phyloP scores from a whole-genome alignment of 2,329 filamentous ascomycete genomes.

The Zasmidium angulare region DNA sequence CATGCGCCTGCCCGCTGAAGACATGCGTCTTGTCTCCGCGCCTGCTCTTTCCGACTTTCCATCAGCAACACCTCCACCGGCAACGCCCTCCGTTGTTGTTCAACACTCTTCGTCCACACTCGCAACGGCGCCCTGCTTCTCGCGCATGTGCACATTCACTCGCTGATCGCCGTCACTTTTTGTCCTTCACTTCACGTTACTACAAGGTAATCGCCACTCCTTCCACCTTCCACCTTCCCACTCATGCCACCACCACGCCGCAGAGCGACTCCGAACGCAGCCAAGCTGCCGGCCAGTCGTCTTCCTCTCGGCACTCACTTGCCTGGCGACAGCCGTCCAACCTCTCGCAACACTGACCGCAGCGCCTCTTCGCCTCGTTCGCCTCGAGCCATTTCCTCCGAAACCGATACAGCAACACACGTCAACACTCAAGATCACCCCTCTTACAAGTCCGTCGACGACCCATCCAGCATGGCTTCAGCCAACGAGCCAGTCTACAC shows the following conservation, averaged over 20 bases:
- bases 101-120: neutral
- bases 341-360: conserved; percentile 11
- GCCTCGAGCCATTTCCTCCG: conserved; percentile 6
- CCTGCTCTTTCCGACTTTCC: neutral
- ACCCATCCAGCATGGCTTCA: conserved; percentile 9
- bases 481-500: conserved; percentile 13
- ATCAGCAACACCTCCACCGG: neutral
- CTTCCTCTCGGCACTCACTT: conserved; percentile 31
- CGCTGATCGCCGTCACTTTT: neutral
- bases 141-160: neutral
- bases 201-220: neutral
- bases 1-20: neutral
- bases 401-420: neutral
- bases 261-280: conserved; percentile 2
- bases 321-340: conserved; percentile 9
- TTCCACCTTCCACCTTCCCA: neutral
- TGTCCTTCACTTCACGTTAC: neutral
- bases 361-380: conserved; percentile 6
- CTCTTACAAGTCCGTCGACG: neutral
- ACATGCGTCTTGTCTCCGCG: neutral
- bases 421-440: neutral
- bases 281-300: conserved; percentile 22
- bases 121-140: neutral
- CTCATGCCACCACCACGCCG: conserved; percentile 10
- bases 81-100: neutral